Percentiles rank a stretch among this genome's conserved stretches.
Evolutionary conservation across 2,329 filamentous ascomycete species (phyloP).

Genomic region (Orbilia javanica): DNA sequence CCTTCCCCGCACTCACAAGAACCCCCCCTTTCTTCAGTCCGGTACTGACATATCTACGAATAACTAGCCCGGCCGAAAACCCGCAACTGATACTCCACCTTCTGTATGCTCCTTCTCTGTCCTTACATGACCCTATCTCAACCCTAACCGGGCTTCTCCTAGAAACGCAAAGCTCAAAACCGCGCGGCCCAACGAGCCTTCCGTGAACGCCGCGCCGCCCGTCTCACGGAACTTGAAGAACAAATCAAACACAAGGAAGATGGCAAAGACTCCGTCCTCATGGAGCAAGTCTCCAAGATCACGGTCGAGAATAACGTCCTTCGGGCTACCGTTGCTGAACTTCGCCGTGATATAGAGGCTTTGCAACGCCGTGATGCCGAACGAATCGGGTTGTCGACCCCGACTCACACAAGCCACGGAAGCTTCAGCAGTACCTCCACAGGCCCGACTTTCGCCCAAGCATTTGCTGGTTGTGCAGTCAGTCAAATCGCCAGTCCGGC

Average conservation of each 20-base stretch:
- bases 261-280: slow-evolving; percentile 70
- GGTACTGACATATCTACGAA: slow-evolving; percentile 8
- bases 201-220: slow-evolving; percentile 84
- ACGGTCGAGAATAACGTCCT: slow-evolving; percentile 56
- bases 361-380: slow-evolving; percentile 50
- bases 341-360: slow-evolving; percentile 53
- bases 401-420: slow-evolving; percentile 28
- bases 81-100: slow-evolving; percentile 89
- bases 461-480: slow-evolving; percentile 30
- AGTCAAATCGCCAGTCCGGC: slow-evolving; percentile 61
- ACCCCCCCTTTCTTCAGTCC: slow-evolving; percentile 16
- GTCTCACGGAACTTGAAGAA: slow-evolving; percentile 81
- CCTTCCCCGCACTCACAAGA: neutral
- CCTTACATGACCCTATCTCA: neutral
- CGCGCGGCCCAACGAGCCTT: slow-evolving; percentile 91
- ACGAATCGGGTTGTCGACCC: slow-evolving; percentile 18
- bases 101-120: slow-evolving; percentile 67
- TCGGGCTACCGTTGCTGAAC: slow-evolving; percentile 52
- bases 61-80: slow-evolving; percentile 85
- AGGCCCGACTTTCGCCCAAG: slow-evolving; percentile 35
- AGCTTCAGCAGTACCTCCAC: slow-evolving; percentile 56
- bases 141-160: neutral
- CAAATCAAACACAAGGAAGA: slow-evolving; percentile 73
- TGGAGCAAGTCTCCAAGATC: slow-evolving; percentile 68
- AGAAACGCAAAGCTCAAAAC: slow-evolving; percentile 92